Percentiles rank a stretch among this genome's conserved stretches.
These are phyloP conservation scores for Rhodotorula sp. DNA, from an alignment of 1,284 basidiomycete species.

Conservation along the genomic window DNA sequence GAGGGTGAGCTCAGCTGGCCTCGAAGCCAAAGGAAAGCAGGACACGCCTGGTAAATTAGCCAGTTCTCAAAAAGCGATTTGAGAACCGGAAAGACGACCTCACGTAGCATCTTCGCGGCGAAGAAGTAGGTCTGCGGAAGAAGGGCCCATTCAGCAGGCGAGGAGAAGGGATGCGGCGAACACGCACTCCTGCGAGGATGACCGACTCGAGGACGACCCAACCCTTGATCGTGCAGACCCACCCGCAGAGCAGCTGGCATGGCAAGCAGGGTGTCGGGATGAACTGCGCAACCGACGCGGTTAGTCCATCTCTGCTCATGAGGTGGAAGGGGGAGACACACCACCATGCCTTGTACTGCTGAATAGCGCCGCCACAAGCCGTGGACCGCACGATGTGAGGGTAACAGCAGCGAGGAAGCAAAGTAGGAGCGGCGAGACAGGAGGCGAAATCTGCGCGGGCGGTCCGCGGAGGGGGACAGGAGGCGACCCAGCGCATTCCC, in stretches of 20 bases:
- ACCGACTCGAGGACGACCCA: slow-evolving; percentile 12
- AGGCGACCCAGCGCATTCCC: not conserved
- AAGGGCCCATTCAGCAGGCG: not conserved
- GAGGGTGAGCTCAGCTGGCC: not conserved
- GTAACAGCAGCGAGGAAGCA: not conserved
- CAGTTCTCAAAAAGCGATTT: slow-evolving; percentile 16
- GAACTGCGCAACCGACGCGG: not conserved
- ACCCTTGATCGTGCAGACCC: slow-evolving; percentile 13
- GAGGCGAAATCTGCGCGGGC: not conserved
- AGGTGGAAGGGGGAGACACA: no score
- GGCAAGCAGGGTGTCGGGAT: not conserved
- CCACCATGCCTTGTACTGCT: no score
- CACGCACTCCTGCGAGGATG: slow-evolving; percentile 1
- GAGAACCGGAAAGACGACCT: slow-evolving; percentile 10
- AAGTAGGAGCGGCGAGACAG: not conserved
- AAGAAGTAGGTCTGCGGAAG: slow-evolving; percentile 10
- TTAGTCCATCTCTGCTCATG: no score
- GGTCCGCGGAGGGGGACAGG: not conserved
- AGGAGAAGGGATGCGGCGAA: not conserved
- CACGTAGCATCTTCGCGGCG: not conserved
- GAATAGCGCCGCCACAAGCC: no score
- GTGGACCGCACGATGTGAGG: no score
- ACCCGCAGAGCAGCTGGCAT: not conserved
- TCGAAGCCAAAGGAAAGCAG: no score
- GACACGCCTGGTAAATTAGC: not conserved